These are phyloP conservation scores for Dianthus caryophyllus DNA, from an alignment of 148 eudicot genomes.

Conservation along the genomic window DNA sequence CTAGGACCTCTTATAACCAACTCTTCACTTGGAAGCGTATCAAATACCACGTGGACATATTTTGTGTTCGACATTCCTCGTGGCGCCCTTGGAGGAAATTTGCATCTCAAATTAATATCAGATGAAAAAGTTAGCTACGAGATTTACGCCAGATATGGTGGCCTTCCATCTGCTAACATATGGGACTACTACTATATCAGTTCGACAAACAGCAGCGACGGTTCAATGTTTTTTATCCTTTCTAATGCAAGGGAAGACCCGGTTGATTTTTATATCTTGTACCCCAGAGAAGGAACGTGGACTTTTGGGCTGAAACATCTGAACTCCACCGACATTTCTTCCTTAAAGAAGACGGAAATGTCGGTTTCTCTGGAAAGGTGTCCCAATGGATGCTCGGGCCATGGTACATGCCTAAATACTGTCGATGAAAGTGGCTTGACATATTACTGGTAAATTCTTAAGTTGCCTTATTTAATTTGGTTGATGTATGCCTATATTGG, in stretches of 20 bases:
- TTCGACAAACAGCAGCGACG: conserved; percentile 57
- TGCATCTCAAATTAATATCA: conserved; percentile 53
- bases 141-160: conserved; percentile 70
- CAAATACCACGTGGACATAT: conserved; percentile 59
- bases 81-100: conserved; percentile 77
- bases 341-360: conserved; percentile 35
- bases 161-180: conserved; percentile 55
- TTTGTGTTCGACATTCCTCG: conserved; percentile 69
- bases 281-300: conserved; percentile 80
- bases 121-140: conserved; percentile 43
- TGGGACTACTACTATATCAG: conserved; percentile 73
- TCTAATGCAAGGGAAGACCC: conserved; percentile 55
- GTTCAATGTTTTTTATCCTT: conserved; percentile 56
- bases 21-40: conserved; percentile 28
- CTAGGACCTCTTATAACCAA: conserved; percentile 73
- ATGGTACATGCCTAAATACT: conserved; percentile 53
- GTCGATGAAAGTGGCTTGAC: conserved; percentile 78
- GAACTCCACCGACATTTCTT: conserved; percentile 23
- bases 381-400: conserved; percentile 68
- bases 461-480: background rate
- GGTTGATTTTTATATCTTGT: conserved; percentile 63
- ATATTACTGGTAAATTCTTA: conserved; percentile 55
- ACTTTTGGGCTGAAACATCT: conserved; percentile 56
- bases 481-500: conserved; percentile 2
- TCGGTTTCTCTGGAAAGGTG: conserved; percentile 87